Base-by-base conservation (phyloP, 495 filamentous ascomycete species). In the Penicillium angulare region DNA sequence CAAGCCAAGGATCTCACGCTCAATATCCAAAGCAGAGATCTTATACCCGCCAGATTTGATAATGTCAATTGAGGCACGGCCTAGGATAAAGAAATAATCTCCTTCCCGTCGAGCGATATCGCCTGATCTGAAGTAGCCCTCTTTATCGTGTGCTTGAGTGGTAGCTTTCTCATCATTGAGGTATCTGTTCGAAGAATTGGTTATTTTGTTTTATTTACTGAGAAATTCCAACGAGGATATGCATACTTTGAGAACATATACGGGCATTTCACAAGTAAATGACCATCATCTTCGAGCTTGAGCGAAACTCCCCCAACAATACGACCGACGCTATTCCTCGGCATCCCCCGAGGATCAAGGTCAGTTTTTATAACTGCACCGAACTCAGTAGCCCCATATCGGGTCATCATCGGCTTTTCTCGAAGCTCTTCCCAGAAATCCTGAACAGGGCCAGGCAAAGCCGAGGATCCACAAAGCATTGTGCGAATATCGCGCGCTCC, bases 321-420 rank as follows among this genome's bases (percentile, higher is more conserved):
- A 15, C 60, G 61, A 5, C 75, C 75, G 42, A 77, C 73, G 34
- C 60, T 63, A 18, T 63, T 60, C 0, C 24, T 51, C 5, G 75
- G 73, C 2, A 64, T 66, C 7, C 65, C 57, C 5, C 57, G 53
- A 20, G 65, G 48, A 22, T 67, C 61, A n/a, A 75, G 43, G 27
- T 61, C 61, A 6, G 68, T 69, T 36, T 72, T 76, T 27, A 76
- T 73, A 5, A 75, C 68, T 7, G 72, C 70, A 5, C 74, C 74
- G 54, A 78, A 70, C 49, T 79, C 76, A 7, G 76, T 75, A 10
- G 71, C 68, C 1, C 75, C 76, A 45, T 78, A 79, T 12, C 76
- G 62, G 31, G 71, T 71, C 23, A 75, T 43, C 36, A 79, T 76
- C 20, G 53, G 64, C 50, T 66, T 64, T 10, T 67, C 56, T 32